Base-by-base conservation (phyloP, 83 land plant species). In the Picea mariana region DNA sequence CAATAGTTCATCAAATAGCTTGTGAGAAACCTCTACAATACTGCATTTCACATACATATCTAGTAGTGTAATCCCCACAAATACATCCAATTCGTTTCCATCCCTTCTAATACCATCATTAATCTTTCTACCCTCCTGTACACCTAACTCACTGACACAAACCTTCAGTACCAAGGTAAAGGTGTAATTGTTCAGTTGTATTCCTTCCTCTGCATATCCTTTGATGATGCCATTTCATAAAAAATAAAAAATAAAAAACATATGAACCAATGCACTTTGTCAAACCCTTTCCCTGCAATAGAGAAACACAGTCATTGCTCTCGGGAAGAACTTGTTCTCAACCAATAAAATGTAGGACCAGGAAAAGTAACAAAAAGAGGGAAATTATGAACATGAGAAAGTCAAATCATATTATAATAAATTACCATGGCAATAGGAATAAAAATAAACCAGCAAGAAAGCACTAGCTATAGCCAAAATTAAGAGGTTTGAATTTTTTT, bases 171-270 rank as follows among this genome's bases (percentile, higher is more conserved):
- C 73, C 47, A 18, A 83, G 23, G 79, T 59, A 49, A 83, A 75
- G 2, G 89, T 77, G 40, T 78, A 75, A 3, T 55, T 2, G 47
- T 87, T 81, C 9, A 78, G 81, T 6, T 44, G 73, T 44, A 80
- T n/a, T 24, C 82, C 83, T 40, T 7, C 85, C 42, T 58, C 59
- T 5, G 52, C 66, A 60, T 44, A 81, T 13, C 81, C 84, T 42
- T 72, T 52, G 23, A 87, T 81, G 38, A 87, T 47, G 4, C 68
- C 78, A 78, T 80, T 87, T 84, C 87, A 87, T 20, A 80, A 68
- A 34, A 81, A 65, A 17, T 34, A 34, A 34, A 34, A 34, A 34
- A 34, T 34, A 34, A 34, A 34, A 34, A 34, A 34, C 34, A 34
- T 34, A 34, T 34, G 3, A 34, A 34, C 34, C 2, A n/a, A 34